Evolutionary conservation across 2,329 filamentous ascomycete genomes (phyloP), one percentile per base, ranked within the genome.

Genomic region (Mycosphaerelloides madeirae): DNA sequence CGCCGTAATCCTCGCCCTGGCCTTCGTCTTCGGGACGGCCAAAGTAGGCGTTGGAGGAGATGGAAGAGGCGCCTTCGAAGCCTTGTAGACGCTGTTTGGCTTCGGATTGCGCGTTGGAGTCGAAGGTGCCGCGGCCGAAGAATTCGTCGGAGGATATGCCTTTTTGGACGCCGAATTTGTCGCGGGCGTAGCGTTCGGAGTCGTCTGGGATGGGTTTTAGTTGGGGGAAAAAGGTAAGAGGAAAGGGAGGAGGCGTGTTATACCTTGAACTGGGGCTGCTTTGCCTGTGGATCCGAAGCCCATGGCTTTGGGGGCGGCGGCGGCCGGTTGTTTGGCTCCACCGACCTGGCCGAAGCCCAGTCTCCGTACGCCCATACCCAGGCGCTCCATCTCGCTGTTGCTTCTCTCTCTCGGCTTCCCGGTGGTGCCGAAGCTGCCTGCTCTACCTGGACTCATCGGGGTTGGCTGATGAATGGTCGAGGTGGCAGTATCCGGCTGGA

Each of bases 121-220:
- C 90, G 68, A 83, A 97, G 43, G 79, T 72, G 41, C 89, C 87
- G 65, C 93, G 91, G 60, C 91, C 89, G 64, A 98, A 98, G 76
- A 95, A 98, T 65, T 98, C 93, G 66, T 98, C 93, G 0, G 90
- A 96, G 0, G 89, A 96, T 56, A 98, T 98, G 57, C 87, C 87
- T 75, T 97, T 97, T 67, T 98, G 93, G 33, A 69, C 70, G 49
- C 90, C 91, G 61, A 98, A 98, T 68, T 95, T 95, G 62, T 79
- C 74, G 59, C 87, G 85, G 5, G 90, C 88, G 63, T 87, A 94
- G 61, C 80, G 82, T 60, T 96, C 81, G 43, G 84, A 83, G 46
- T 96, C 88, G 37, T 81, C 78, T 75, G 58, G 40, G 6, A 38
- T 16, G 31, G 22, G 16, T 35, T 19, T 29, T 37, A 33, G 29